Evolutionary conservation across 169 alveolate genomes (phyloP).

Genomic region (Plasmodium knowlesi): DNA sequence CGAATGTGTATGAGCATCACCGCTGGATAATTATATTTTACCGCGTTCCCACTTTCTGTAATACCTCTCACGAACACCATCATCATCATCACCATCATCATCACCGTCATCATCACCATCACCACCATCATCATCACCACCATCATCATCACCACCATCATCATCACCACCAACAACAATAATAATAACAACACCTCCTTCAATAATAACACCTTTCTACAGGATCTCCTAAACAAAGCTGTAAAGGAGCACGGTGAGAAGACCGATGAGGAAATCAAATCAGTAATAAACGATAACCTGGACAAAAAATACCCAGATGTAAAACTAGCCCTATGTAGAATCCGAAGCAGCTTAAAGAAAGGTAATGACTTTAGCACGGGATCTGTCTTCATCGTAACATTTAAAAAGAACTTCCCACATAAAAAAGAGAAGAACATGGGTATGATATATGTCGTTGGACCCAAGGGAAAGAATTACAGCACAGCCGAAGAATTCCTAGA

Average conservation of each 20-base stretch:
- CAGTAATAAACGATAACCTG: constrained; percentile 54
- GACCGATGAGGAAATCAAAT: constrained; percentile 65
- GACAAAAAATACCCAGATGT: constrained; percentile 71
- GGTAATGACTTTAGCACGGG: constrained; percentile 55
- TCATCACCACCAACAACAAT: neutral
- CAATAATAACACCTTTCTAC: neutral
- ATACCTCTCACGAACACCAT: neutral
- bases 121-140: too few relatives aligned
- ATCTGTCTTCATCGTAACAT: constrained; percentile 74
- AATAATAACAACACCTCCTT: too few relatives aligned
- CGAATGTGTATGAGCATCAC: neutral
- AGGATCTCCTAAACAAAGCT: constrained; percentile 60
- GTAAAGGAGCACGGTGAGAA: constrained; percentile 47
- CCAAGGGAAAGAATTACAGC: constrained; percentile 77
- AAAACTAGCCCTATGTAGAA: constrained; percentile 63
- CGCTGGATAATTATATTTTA: neutral
- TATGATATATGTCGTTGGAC: constrained; percentile 85
- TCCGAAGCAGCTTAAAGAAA: constrained; percentile 41
- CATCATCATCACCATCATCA: neutral
- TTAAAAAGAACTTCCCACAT: constrained; percentile 65
- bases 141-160: neutral
- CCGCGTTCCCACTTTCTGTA: neutral
- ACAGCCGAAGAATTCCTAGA: constrained; percentile 78
- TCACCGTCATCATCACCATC: too few relatives aligned
- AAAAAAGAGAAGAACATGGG: constrained; percentile 79